Base-by-base conservation (phyloP, 805 yeast species). In the Candida broadrunensis region DNA sequence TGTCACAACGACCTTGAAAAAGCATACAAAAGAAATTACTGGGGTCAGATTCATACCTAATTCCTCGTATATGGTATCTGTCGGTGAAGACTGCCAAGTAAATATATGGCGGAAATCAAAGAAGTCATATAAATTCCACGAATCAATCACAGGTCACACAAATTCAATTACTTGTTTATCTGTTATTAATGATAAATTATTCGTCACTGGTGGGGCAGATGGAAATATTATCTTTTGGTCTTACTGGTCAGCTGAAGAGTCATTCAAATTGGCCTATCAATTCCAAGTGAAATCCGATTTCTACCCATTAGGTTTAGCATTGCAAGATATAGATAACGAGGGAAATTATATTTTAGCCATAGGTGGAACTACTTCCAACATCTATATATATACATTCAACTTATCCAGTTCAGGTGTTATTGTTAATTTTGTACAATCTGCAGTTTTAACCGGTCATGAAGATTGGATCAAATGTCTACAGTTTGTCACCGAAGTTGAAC, bases 381-480 rank as follows among this genome's bases (percentile, higher is more conserved):
- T 90, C 4, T 79, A 72, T 43, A 70, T 87, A 4, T 80, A 78
- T 50, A 60, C 82, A 0, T 75, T 81, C 45, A 52, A 48, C 9
- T 36, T 58, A 1, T 42, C 47, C 1, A 37, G 18, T 0, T 42
- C 48, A 1, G n/a, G 18, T 7, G 17, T 19, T 19, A 1, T 37
- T 5, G 36, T 41, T 3, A 37, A 44, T 5, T 63, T 73, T 32
- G 38, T 51, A 7, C 67, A 65, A 39, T 67, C 72, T 23, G 85
- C 89, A 1, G 65, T 65, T 7, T 62, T 93, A 25, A 74, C 81
- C 20, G 99, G 99, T 4, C 99, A 93, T 59, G 99, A 93, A 62
- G 97, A 90, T 61, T 93, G 99, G 99, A 78, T 93, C 37, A 85
- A 85, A 56, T 73, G 88, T 12, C 63, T 93, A 23, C 73, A 81